A percentile compares a stretch with the other conserved stretches of the same genome.
phyloP scores from a whole-genome alignment of 306 rosid genomes.

The Leucaena leucocephala region DNA sequence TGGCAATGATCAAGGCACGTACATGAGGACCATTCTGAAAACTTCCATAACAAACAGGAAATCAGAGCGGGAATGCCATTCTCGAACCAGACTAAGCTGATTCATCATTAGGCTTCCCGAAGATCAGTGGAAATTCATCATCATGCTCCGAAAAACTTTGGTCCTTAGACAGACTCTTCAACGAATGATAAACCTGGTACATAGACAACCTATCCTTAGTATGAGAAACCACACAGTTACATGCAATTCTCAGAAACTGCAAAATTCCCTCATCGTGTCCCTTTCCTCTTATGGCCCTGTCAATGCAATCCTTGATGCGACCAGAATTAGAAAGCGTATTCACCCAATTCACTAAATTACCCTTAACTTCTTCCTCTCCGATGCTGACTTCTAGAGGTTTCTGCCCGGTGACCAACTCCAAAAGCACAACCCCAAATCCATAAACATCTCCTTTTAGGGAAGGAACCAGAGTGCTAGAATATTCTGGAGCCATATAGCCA shows the following conservation, averaged over 20 bases:
- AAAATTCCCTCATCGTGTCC: conserved; percentile 83
- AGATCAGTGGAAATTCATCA: conserved; percentile 80
- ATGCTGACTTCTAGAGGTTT: conserved; percentile 77
- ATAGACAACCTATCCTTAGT: conserved; percentile 90
- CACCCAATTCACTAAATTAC: conserved; percentile 87
- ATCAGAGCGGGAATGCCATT: conserved; percentile 28
- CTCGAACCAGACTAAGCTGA: conserved; percentile 33
- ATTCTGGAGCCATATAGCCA: conserved; percentile 93
- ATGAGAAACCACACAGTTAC: conserved; percentile 65
- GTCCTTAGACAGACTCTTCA: conserved; percentile 61
- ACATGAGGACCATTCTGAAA: conserved; percentile 50
- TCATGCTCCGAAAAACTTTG: conserved; percentile 75
- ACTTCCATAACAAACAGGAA: conserved; percentile 50
- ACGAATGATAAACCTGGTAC: conserved; percentile 83
- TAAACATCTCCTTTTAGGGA: conserved; percentile 88
- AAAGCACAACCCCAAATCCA: conserved; percentile 91
- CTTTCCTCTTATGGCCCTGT: conserved; percentile 58
- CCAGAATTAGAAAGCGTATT: conserved; percentile 61
- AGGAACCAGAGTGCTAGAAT: conserved; percentile 72
- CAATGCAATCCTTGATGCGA: conserved; percentile 71
- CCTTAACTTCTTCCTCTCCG: conserved; percentile 74
- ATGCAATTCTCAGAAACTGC: conserved; percentile 75
- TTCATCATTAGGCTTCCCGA: conserved; percentile 65
- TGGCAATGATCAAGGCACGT: conserved; percentile 44
- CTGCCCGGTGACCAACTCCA: conserved; percentile 83